Percentiles rank a stretch among this genome's conserved stretches.
Evolutionary conservation across 2,329 filamentous ascomycete species (phyloP).

Genomic region (Phaeosphaeriaceae sp.): DNA sequence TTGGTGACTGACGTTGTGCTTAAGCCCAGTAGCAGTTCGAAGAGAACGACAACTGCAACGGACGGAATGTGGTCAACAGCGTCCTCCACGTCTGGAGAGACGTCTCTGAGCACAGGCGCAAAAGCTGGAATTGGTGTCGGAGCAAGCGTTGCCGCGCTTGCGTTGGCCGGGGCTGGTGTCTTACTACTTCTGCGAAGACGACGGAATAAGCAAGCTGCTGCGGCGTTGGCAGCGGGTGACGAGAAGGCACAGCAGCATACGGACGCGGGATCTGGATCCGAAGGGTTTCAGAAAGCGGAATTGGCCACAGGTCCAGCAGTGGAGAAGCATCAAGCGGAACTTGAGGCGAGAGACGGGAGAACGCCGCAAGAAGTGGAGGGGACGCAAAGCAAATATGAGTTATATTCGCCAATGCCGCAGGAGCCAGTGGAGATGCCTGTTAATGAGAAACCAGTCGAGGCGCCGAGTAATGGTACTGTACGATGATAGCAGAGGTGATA

Average conservation of each 20-base stretch:
- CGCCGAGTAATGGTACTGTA: neutral
- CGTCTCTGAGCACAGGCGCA: slow-evolving; percentile 2
- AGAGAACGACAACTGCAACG: slow-evolving; percentile 3
- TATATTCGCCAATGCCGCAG: neutral
- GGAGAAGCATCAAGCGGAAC: slow-evolving; percentile 4
- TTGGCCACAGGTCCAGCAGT: slow-evolving; percentile 9
- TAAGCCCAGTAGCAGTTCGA: slow-evolving; percentile 13
- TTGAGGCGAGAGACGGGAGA: neutral
- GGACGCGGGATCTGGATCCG: neutral
- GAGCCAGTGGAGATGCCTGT: slow-evolving; percentile 6
- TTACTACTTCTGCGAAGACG: neutral
- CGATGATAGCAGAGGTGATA: neutral
- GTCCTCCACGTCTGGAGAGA: neutral
- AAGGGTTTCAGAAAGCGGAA: slow-evolving; percentile 8
- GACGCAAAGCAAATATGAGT: slow-evolving; percentile 3
- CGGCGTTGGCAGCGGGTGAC: neutral
- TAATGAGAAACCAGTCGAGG: slow-evolving; percentile 1
- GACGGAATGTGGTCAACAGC: neutral
- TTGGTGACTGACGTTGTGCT: slow-evolving; percentile 3
- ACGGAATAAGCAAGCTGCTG: neutral
- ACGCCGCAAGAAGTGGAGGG: neutral
- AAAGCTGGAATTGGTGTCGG: slow-evolving; percentile 16
- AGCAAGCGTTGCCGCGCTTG: neutral
- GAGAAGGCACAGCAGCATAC: neutral
- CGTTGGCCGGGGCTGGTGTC: neutral